Percentiles rank a stretch among this genome's conserved stretches.
Evolutionary conservation across 2,329 filamentous ascomycete genomes (phyloP).

Genomic region (Venturia oleaginea): DNA sequence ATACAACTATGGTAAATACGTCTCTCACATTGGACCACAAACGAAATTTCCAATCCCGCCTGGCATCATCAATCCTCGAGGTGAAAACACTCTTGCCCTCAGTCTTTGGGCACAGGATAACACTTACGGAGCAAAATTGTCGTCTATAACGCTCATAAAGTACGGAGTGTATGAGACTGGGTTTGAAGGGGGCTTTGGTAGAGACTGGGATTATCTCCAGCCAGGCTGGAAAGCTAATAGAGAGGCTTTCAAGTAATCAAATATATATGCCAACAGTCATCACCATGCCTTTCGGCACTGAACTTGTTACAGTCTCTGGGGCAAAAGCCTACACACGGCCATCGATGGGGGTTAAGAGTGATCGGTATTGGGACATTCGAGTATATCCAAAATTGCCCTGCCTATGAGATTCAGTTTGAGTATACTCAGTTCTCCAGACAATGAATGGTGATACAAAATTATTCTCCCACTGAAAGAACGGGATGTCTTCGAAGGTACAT

Average conservation of each 20-base stretch:
- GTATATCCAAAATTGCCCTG: too few species aligned
- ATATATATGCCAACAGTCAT: not conserved
- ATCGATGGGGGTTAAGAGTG: too few species aligned
- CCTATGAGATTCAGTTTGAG: too few species aligned
- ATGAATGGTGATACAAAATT: too few species aligned
- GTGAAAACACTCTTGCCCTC: constrained; percentile 48
- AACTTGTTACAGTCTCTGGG: not conserved
- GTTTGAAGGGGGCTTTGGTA: not conserved
- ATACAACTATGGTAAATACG: constrained; percentile 49
- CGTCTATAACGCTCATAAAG: constrained; percentile 1
- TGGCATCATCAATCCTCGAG: constrained; percentile 49
- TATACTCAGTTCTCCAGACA: too few species aligned
- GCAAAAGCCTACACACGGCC: too few species aligned
- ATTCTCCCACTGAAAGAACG: too few species aligned
- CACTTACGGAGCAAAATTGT: constrained; percentile 38
- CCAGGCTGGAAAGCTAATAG: not conserved
- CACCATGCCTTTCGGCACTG: not conserved
- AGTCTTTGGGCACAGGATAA: constrained; percentile 52
- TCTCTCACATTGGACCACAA: constrained; percentile 53
- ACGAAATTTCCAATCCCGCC: constrained; percentile 51
- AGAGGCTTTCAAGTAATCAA: not conserved
- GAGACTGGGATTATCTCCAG: constrained; percentile 6
- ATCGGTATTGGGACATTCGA: too few species aligned
- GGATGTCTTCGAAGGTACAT: too few species aligned
- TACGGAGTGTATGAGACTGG: constrained; percentile 11